phyloP scores from a whole-genome alignment of 2,329 filamentous ascomycete genomes.

The Calonectria leucothoes region DNA sequence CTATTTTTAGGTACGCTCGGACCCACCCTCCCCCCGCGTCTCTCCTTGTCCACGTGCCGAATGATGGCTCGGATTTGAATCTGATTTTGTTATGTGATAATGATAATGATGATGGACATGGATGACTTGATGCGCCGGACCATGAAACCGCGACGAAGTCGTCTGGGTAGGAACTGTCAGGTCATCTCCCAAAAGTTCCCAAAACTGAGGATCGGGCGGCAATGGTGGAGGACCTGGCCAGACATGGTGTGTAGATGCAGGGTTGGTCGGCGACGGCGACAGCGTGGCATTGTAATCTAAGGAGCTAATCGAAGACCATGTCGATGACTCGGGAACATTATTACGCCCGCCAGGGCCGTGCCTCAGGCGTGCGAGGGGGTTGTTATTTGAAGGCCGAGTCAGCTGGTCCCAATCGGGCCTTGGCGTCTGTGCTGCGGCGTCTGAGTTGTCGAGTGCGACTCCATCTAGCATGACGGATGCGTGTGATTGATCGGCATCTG shows the following conservation, averaged over 20 bases:
- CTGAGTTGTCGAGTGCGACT: neutral
- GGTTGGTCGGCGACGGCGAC: slow-evolving; percentile 19
- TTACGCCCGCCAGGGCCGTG: neutral
- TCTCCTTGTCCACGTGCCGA: neutral
- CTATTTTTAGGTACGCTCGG: neutral
- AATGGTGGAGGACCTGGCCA: slow-evolving; percentile 26
- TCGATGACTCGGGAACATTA: slow-evolving; percentile 25
- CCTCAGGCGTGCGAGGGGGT: neutral
- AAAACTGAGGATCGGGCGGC: slow-evolving; percentile 23
- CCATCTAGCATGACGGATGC: neutral
- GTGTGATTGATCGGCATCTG: neutral
- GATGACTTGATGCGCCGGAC: slow-evolving; percentile 26
- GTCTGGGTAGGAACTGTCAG: slow-evolving; percentile 18
- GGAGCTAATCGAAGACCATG: slow-evolving; percentile 30
- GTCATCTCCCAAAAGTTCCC: slow-evolving; percentile 23
- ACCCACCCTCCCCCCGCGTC: neutral
- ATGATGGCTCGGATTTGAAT: neutral
- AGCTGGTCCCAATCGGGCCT: slow-evolving; percentile 19
- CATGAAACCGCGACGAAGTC: slow-evolving; percentile 26
- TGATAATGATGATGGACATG: slow-evolving; percentile 38
- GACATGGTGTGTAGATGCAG: neutral
- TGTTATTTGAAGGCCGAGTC: neutral
- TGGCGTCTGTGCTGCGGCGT: neutral
- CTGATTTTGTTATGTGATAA: slow-evolving; percentile 24
- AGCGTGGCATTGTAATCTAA: slow-evolving; percentile 25